These are phyloP conservation scores for Aspergillus carbonarius DNA, from an alignment of 2,329 filamentous ascomycete species.

Conservation along the genomic window DNA sequence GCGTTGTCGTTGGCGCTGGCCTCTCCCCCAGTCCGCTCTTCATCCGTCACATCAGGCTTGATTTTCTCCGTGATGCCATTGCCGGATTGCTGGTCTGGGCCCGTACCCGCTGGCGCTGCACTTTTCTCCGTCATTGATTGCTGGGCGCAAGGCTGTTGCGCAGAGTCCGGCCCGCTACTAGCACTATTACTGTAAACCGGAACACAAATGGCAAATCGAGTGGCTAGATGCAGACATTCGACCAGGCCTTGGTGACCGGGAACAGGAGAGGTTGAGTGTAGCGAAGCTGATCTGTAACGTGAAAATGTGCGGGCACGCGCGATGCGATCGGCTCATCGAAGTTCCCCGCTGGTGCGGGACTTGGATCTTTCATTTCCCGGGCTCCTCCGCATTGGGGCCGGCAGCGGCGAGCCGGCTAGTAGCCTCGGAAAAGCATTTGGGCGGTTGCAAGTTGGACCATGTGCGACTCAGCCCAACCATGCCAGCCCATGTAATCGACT, in stretches of 20 bases:
- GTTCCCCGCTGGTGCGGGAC: slow-evolving; percentile 23
- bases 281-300: slow-evolving; percentile 13
- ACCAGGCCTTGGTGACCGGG: slow-evolving; percentile 3
- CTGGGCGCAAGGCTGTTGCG: slow-evolving; percentile 25
- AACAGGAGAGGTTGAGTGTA: slow-evolving; percentile 6
- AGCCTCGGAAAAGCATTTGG: slow-evolving; percentile 6
- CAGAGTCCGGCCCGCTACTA: slow-evolving; percentile 20
- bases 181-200: slow-evolving; percentile 14
- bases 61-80: slow-evolving; percentile 28
- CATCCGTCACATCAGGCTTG: slow-evolving; percentile 19
- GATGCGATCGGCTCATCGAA: slow-evolving; percentile 16
- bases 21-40: slow-evolving; percentile 27
- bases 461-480: background rate
- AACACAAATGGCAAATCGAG: slow-evolving; percentile 21
- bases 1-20: slow-evolving; percentile 30
- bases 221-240: slow-evolving; percentile 31
- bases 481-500: background rate
- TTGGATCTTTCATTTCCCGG: slow-evolving; percentile 19
- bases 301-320: slow-evolving; percentile 15
- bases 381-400: slow-evolving; percentile 23
- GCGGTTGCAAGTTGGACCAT: background rate
- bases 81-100: slow-evolving; percentile 28
- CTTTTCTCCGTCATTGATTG: slow-evolving; percentile 34
- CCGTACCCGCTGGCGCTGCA: slow-evolving; percentile 23
- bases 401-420: slow-evolving; percentile 4